These are phyloP conservation scores for Calonectria multiphialidica DNA, from an alignment of 2,329 filamentous ascomycete genomes.

Conservation along the genomic window DNA sequence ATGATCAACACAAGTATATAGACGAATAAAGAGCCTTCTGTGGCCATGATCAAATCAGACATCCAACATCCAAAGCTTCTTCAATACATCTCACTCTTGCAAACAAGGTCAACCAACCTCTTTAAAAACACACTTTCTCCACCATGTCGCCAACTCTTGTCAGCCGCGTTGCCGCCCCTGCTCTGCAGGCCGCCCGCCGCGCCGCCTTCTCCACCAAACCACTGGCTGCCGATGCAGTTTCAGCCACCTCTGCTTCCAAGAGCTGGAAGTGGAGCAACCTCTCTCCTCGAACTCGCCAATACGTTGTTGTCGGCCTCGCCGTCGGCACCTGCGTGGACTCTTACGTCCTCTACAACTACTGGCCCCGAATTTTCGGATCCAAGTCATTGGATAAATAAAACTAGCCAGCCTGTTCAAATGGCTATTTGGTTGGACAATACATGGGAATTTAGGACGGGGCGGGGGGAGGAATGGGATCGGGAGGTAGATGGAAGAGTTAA, in stretches of 20 bases:
- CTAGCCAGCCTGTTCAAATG: background rate
- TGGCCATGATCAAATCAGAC: background rate
- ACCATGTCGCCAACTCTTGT: slow-evolving; percentile 34
- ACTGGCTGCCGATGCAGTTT: slow-evolving; percentile 10
- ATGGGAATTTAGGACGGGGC: background rate
- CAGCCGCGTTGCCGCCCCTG: slow-evolving; percentile 32
- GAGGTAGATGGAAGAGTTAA: background rate
- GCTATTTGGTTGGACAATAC: background rate
- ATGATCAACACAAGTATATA: slow-evolving; percentile 1
- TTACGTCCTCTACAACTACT: slow-evolving; percentile 45
- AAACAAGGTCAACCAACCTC: background rate
- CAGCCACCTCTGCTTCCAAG: background rate
- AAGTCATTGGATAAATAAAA: slow-evolving; percentile 4
- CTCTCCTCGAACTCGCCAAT: slow-evolving; percentile 42
- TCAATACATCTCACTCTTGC: background rate
- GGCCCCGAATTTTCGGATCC: slow-evolving; percentile 34
- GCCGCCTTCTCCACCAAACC: slow-evolving; percentile 40
- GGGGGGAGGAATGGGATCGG: background rate
- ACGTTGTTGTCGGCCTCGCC: slow-evolving; percentile 36
- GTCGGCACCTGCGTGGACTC: slow-evolving; percentile 38
- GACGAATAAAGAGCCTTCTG: background rate
- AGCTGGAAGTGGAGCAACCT: slow-evolving; percentile 45
- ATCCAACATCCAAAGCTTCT: background rate
- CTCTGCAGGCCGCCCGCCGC: slow-evolving; percentile 25
- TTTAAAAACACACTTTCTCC: background rate